Base-by-base conservation (phyloP, 257 asterid species). In the Capsicum baccatum region DNA sequence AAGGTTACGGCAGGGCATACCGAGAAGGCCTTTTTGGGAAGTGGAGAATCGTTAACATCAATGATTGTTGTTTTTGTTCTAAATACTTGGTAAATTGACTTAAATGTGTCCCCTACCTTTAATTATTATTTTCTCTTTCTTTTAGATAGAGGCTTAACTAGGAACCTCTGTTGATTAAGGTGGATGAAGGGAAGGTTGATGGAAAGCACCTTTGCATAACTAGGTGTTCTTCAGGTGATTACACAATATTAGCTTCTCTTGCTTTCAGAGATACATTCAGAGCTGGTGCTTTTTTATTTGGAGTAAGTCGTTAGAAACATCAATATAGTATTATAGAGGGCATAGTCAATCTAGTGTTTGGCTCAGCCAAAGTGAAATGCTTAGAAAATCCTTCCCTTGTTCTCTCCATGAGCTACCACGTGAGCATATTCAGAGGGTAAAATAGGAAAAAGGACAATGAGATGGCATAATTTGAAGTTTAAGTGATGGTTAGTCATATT, bases 141-240 rank as follows among this genome's bases (percentile, higher is more conserved):
- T 21, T 39, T 66, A 33, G 15, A 80, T 69, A 17, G 11, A 62
- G 57, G 64, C 14, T 48, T 81, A 83, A 60, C 83, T 69, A 76
- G 66, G 17, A 16, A 67, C 6, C 60, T 85, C 79, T 85, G 79
- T 82, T 83, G 84, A 84, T 42, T 57, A 71, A 96, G 99, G 98
- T 89, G 85, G 94, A 91, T 67, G 87, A 88, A 74, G 98, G 98
- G 85, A 94, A 91, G 87, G 98, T 92, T 69, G 99, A 96, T 83
- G 92, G 92, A 21, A 89, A 91, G 82, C 91, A 97, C 79, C 88
- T 96, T 76, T 96, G 99, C 85, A 94, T 96, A 79, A 90, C 96
- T 14, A 97, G 99, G 79, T 97, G 97, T 84, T 96, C 99, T 89
- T 98, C 98, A 71, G 98, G 99, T 84, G 99, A 98, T 68, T 96